Base-by-base conservation (phyloP, 768 basidiomycete species). In the Phanerodontia chrysosporium region DNA sequence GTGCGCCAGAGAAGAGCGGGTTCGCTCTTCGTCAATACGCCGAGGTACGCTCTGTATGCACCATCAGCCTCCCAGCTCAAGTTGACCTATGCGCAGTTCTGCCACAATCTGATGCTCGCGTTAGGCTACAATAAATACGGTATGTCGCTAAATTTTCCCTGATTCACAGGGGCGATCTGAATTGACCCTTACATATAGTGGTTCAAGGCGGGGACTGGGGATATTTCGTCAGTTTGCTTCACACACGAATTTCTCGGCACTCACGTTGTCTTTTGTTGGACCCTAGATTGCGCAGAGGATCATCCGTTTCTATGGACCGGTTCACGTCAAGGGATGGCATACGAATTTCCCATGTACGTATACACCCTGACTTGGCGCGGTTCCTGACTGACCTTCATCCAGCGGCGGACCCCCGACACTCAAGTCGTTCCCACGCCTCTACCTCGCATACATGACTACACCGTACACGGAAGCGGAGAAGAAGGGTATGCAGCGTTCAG, bases 181-280 rank as follows among this genome's bases (percentile, higher is more conserved):
- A 6, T 6, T 35, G 32, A 35, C 32, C n/a, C 32, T 35, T 13
- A 13, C 32, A 6, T 35, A 13, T 35, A 80, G 80, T 80, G 12
- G 73, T 75, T 0, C 78, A 79, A 62, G 81, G 81, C 7, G 80
- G 79, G 6, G 79, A 81, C 61, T 80, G 76, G 78, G 80, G 81
- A 21, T 57, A 36, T 49, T 39, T 55, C 32, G 64, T 65, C 8
- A 53, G 62, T 57, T 1, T 16, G 13, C 13, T 21, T 27, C 42
- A 1, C 1, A 13, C 6, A 27, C 12, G 6, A n/a, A 4, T 10
- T 27, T 16, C 12, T 7, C 25, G 10, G 12, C 28, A 27, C 2
- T 13, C 10, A 27, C n/a, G 5, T 49, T 27, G n/a, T 49, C 13
- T 9, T 28, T 25, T 29, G 24, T 25, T n/a, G n/a, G n/a, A n/a